These are phyloP conservation scores for Triticum dicoccoides DNA, from an alignment of 176 grass and related monocot genomes.

Conservation along the genomic window DNA sequence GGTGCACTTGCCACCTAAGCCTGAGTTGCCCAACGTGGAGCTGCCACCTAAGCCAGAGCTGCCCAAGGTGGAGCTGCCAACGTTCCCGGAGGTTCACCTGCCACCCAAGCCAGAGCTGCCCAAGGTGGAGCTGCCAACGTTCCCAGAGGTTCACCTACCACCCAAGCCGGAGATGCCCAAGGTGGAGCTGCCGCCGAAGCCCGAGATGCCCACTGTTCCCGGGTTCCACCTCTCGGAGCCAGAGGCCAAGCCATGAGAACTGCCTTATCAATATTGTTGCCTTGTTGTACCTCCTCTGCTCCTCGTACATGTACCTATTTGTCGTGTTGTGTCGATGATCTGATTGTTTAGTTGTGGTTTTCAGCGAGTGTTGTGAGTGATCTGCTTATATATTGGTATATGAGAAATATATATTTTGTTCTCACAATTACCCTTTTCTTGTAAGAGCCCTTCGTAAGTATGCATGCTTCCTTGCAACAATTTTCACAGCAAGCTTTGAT, in stretches of 20 bases:
- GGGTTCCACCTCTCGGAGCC: constrained; percentile 24
- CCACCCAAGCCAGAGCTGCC: not conserved
- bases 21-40: not conserved
- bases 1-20: not conserved
- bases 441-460: not conserved
- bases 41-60: not conserved
- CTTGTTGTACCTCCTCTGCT: not conserved
- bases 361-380: not conserved
- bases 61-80: not conserved
- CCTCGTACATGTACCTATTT: not conserved
- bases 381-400: not conserved
- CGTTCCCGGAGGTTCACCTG: too few relatives aligned
- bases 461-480: not conserved
- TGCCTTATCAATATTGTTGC: not conserved
- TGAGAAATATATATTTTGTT: not conserved
- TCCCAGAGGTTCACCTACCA: too few relatives aligned
- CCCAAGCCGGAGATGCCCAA: not conserved
- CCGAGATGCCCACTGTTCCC: not conserved
- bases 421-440: not conserved
- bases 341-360: constrained; percentile 5
- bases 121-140: not conserved
- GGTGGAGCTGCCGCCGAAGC: not conserved
- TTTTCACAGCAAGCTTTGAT: not conserved
- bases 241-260: constrained; percentile 35
- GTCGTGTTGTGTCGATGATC: not conserved